A percentile compares a stretch with the other conserved stretches of the same genome.
Evolutionary conservation across 371 early-diverging fungal species (phyloP).

Genomic region (Actinomucor elegans): DNA sequence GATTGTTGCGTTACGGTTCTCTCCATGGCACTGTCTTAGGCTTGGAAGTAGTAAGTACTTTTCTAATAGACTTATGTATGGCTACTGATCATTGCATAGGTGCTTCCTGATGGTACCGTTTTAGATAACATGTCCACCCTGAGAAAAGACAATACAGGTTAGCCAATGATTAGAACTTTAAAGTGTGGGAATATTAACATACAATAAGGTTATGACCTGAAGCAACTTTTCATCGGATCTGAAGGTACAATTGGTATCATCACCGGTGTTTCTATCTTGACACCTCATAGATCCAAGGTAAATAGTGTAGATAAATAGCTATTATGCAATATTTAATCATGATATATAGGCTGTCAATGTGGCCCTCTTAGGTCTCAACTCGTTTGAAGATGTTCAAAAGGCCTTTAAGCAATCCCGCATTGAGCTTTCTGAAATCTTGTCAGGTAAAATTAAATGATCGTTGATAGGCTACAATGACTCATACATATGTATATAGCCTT

Average conservation of each 20-base stretch:
- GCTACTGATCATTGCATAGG: no score
- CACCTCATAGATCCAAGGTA: constrained; percentile 28
- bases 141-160: constrained; percentile 89
- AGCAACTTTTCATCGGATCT: constrained; percentile 93
- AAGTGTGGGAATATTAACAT: no score
- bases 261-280: constrained; percentile 72
- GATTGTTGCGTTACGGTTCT: constrained; percentile 91
- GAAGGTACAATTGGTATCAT: constrained; percentile 96
- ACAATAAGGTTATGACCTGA: constrained; percentile 93
- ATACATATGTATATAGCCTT: constrained; percentile 62
- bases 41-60: constrained; percentile 80
- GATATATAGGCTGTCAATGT: constrained; percentile 74
- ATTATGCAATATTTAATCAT: no score
- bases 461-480: neutral
- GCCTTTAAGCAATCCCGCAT: constrained; percentile 76
- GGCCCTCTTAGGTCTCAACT: constrained; percentile 77
- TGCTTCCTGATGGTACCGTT: constrained; percentile 86
- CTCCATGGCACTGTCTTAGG: constrained; percentile 95
- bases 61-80: no score
- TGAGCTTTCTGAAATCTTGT: constrained; percentile 90
- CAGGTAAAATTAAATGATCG: constrained; percentile 47
- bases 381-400: constrained; percentile 77
- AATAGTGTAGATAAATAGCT: constrained; percentile 3
- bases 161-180: no score
- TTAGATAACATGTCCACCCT: constrained; percentile 78